Conservation (phyloP, 495 filamentous ascomycete species). For the Bacidia gigantensis region DNA sequence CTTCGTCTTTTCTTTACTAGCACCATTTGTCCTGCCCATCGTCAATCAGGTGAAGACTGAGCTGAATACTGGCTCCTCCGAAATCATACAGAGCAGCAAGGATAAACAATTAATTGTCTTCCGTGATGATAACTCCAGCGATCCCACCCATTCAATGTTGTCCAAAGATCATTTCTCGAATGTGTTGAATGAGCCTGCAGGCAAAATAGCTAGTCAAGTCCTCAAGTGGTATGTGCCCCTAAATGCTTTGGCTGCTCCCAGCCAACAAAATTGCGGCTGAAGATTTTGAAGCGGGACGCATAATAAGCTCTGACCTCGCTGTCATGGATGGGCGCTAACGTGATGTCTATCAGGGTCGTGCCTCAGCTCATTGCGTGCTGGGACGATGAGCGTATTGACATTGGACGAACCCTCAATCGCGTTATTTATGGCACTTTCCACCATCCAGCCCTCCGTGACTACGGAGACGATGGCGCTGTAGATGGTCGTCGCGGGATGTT, state of each 20-base stretch:
- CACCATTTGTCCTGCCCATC: conserved; percentile 73
- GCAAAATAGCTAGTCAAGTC: conserved; percentile 61
- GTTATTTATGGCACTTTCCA: conserved; percentile 77
- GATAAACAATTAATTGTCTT: conserved; percentile 77
- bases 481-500: conserved; percentile 72
- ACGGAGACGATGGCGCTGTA: conserved; percentile 55
- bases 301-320: too few species aligned
- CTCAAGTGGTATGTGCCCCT: conserved; percentile 47
- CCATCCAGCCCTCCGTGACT: conserved; percentile 61
- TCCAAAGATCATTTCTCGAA: conserved; percentile 89
- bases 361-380: conserved; percentile 75
- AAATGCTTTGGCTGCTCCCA: background rate
- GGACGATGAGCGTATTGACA: conserved; percentile 61
- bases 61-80: conserved; percentile 67
- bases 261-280: too few species aligned
- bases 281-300: too few species aligned
- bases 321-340: too few species aligned
- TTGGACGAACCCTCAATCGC: conserved; percentile 50
- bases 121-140: conserved; percentile 53
- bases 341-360: conserved; percentile 25
- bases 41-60: conserved; percentile 74
- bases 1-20: conserved; percentile 76
- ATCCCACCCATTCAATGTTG: conserved; percentile 93
- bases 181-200: conserved; percentile 76
- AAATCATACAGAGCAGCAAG: conserved; percentile 68